Evolutionary conservation across 164 flowering plant genomes (phyloP), one percentile per base, ranked within the genome.

Genomic region (Berberis thunbergii): DNA sequence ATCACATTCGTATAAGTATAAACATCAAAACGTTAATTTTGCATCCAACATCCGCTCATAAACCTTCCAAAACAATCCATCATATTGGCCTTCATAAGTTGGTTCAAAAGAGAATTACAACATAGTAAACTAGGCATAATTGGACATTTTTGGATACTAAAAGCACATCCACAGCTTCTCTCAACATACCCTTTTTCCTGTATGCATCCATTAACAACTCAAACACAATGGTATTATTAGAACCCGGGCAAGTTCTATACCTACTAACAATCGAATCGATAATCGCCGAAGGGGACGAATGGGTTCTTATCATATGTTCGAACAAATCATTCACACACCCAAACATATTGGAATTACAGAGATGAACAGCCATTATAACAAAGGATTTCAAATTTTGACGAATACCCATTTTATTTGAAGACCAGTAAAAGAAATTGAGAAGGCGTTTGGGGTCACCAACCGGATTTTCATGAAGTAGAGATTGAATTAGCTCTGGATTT

Each of bases 51-150:
- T 83, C 59, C 67, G 73, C 26, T 76, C 73, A 67, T 81, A 82
- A 5, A 89, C 95, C 75, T 72, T 79, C 91, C 91, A 89, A 73
- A 87, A 83, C 76, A 75, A 48, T 12, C 86, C 79, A 82, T 62
- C 74, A 45, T 79, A 56, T 74, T 75, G 13, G 39, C 40, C 71
- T 72, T 84, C 68, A 86, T 61, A 62, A 86, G 72, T 66, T 86
- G 90, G 39, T 69, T 83, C 86, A 91, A 72, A 60, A 89, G 64
- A 11, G 79, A 71, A 75, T 91, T 91, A 61, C 82, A 84, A 62
- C 84, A 77, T 50, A 78, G 44, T 64, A 83, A 72, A 69, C 74
- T 70, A 4, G 81, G 84, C 56, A 57, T 46, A 70, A 70, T 1
- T 59, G 76, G 54, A 55, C 62, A 57, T 67, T 70, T 57, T 63